Evolutionary conservation across 1,284 basidiomycete species (phyloP).

Genomic region (Leucoagaricus sp.): DNA sequence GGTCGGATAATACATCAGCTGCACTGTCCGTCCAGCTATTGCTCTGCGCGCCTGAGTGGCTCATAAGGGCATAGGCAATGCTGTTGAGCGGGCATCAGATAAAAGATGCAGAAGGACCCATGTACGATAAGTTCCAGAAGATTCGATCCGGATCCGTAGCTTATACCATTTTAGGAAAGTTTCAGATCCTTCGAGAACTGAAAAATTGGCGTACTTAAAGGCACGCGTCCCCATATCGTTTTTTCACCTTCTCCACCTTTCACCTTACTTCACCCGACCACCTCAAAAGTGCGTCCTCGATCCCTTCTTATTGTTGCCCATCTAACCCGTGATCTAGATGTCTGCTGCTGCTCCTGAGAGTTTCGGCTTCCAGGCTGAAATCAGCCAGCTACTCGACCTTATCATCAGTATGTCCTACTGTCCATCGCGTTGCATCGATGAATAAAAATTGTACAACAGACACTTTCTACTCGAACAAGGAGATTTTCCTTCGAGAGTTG

Average conservation of each 20-base stretch:
- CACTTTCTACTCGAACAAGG: constrained; percentile 99
- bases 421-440: constrained; percentile 5
- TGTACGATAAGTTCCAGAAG: constrained; percentile 38
- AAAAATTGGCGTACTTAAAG: constrained; percentile 46
- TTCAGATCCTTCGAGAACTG: constrained; percentile 62
- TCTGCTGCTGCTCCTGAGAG: constrained; percentile 70
- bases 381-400: constrained; percentile 90
- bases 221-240: constrained; percentile 20
- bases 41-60: no score
- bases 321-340: constrained; percentile 18
- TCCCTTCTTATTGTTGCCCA: background rate
- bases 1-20: no score
- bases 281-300: constrained; percentile 22
- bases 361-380: constrained; percentile 96
- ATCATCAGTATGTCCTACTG: constrained; percentile 74
- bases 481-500: constrained; percentile 96
- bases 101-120: constrained; percentile 2
- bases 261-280: constrained; percentile 18
- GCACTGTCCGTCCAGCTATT: no score
- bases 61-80: background rate
- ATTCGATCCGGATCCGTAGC: constrained; percentile 33
- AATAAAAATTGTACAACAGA: constrained; percentile 46
- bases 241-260: constrained; percentile 26
- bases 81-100: constrained; percentile 9
- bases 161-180: constrained; percentile 38